Conservation (phyloP, 441 rosid genomes). For the Macaranga tanarius region DNA sequence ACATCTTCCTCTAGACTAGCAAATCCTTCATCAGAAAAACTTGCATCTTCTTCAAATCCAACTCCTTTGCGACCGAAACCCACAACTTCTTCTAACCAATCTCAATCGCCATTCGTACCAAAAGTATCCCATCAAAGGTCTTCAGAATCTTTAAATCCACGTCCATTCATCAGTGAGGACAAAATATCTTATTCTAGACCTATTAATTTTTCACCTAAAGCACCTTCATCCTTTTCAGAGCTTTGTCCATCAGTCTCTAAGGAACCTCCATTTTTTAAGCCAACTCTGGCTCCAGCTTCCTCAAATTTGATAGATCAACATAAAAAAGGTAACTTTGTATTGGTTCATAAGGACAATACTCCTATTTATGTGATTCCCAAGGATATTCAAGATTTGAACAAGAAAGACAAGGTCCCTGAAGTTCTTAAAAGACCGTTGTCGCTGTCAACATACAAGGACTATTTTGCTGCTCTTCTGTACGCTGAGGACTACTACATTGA, state of each 20-base stretch:
- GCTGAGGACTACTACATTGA: slow-evolving; percentile 35
- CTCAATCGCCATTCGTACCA: neutral
- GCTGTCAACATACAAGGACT: slow-evolving; percentile 37
- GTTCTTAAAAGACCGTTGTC: slow-evolving; percentile 29
- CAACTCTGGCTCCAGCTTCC: slow-evolving; percentile 20
- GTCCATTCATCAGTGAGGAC: too few relatives aligned
- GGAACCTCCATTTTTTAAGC: slow-evolving; percentile 23
- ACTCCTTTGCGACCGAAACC: neutral
- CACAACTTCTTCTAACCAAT: neutral
- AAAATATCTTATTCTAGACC: neutral
- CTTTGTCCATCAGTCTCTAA: too few relatives aligned
- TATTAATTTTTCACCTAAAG: neutral
- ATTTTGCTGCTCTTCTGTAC: too few relatives aligned
- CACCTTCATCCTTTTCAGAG: too few relatives aligned
- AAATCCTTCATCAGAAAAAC: neutral
- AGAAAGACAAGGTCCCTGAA: slow-evolving; percentile 29
- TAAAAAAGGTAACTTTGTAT: neutral
- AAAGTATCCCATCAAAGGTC: too few relatives aligned
- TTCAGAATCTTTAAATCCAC: neutral
- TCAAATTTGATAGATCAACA: neutral
- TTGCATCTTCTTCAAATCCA: neutral
- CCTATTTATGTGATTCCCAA: slow-evolving; percentile 27
- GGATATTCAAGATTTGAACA: slow-evolving; percentile 24
- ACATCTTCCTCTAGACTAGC: slow-evolving; percentile 7
- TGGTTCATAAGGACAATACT: slow-evolving; percentile 19